Conservation (phyloP, 257 asterid species). For the Nicotiana tomentosiformis region DNA sequence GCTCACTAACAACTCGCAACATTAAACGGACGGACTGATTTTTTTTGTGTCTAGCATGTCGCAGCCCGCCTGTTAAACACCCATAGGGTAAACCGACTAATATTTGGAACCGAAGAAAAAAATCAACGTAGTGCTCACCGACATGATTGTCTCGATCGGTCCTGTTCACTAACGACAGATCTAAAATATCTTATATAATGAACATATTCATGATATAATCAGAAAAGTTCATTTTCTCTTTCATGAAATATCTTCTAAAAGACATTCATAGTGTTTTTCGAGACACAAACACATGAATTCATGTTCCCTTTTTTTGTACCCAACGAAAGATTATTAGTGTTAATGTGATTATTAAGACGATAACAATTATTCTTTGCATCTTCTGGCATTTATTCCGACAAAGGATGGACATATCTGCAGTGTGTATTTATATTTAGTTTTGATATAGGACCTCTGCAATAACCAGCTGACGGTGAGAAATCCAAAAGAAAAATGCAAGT, state of each 20-base stretch:
- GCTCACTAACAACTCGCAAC: no score
- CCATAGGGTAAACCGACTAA: neutral
- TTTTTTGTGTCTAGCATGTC: no score
- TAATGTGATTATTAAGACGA: neutral
- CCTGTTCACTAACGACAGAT: neutral
- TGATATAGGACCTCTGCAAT: neutral
- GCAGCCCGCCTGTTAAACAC: no score
- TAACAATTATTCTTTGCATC: neutral
- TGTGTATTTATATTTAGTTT: neutral
- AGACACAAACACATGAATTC: neutral
- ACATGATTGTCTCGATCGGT: neutral
- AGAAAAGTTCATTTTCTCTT: neutral
- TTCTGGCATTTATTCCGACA: neutral
- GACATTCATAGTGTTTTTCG: neutral
- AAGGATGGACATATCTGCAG: neutral
- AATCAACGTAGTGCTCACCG: neutral
- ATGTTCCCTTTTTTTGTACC: neutral
- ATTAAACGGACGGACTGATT: no score
- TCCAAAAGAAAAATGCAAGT: neutral
- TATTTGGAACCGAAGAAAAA: neutral
- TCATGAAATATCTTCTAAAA: neutral
- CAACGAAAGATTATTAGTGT: neutral
- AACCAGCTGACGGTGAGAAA: neutral
- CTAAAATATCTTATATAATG: neutral
- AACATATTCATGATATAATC: neutral